Evolutionary conservation across 2,329 filamentous ascomycete species (phyloP).

Genomic region (Sclerotinia glacialis): DNA sequence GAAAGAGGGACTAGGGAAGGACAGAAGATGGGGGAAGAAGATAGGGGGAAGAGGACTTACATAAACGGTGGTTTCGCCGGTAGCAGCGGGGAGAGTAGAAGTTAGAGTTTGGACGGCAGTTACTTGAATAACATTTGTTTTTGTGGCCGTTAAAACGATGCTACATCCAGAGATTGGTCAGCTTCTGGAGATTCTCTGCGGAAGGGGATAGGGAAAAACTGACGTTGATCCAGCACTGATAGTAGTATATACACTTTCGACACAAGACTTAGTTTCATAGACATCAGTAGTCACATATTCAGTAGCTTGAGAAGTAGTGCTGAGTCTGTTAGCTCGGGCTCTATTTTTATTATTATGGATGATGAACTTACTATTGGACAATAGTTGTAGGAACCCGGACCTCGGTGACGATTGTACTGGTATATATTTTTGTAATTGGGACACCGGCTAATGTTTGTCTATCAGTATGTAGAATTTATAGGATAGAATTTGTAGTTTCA

Average conservation of each 20-base stretch:
- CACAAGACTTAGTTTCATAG: conserved; percentile 42
- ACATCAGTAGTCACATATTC: conserved; percentile 29
- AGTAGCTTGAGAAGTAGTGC: conserved; percentile 16
- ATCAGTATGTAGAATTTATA: conserved; percentile 40
- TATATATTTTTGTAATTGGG: conserved; percentile 40
- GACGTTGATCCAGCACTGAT: conserved; percentile 42
- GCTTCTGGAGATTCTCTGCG: not conserved
- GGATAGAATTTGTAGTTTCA: conserved; percentile 38
- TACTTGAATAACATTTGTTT: conserved; percentile 44
- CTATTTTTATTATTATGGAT: not conserved
- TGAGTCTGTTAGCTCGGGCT: not conserved
- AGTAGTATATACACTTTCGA: conserved; percentile 23
- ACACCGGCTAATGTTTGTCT: conserved; percentile 46
- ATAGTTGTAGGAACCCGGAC: conserved; percentile 33
- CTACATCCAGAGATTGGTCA: not conserved
- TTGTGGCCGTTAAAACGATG: conserved; percentile 44
- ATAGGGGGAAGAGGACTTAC: not conserved
- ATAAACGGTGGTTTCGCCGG: conserved; percentile 30
- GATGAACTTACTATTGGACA: conserved; percentile 38
- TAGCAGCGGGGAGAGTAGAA: conserved; percentile 31
- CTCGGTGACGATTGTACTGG: conserved; percentile 33
- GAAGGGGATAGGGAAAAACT: not conserved
- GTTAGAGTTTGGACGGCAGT: conserved; percentile 40
- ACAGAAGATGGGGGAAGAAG: not conserved
- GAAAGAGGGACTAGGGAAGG: too few species aligned